Percentiles rank a stretch among this genome's conserved stretches.
phyloP scores from a whole-genome alignment of 2,329 filamentous ascomycete species.

The Xylaria sp. region DNA sequence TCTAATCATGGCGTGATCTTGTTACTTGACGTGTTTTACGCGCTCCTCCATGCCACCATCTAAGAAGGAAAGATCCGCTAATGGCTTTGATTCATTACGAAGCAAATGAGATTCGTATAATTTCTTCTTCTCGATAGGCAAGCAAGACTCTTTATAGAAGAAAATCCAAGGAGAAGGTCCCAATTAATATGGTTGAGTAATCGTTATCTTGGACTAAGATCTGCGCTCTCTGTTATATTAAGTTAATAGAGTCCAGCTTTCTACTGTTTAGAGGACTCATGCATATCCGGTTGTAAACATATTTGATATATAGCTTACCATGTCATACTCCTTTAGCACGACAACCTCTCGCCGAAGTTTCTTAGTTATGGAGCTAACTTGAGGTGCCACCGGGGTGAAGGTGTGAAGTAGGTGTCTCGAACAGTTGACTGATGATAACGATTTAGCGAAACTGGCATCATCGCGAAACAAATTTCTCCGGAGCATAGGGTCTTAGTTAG shows the following conservation, averaged over 20 bases:
- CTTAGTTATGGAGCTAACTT: not conserved
- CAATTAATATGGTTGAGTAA: not conserved
- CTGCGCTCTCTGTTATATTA: not conserved
- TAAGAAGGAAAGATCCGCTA: conserved; percentile 1
- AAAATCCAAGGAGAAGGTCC: not conserved
- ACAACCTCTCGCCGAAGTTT: not conserved
- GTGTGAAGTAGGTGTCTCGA: not conserved
- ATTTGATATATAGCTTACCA: conserved; percentile 18
- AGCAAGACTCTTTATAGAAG: conserved; percentile 3
- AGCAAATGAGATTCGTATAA: not conserved
- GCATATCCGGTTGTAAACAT: not conserved
- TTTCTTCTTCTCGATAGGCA: conserved; percentile 2
- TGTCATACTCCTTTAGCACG: not conserved
- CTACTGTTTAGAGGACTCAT: not conserved
- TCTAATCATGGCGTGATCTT: conserved; percentile 7
- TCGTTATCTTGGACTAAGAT: not conserved
- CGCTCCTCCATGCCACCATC: not conserved
- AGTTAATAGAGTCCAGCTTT: not conserved
- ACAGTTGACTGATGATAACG: not conserved
- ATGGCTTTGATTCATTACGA: conserved; percentile 3
- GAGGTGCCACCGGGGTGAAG: not conserved
- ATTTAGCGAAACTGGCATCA: not conserved
- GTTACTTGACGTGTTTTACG: not conserved
- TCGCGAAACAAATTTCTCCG: conserved; percentile 4
- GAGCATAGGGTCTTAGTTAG: conserved; percentile 6